Evolutionary conservation across 139 green algal genomes (phyloP).

Genomic region (Volvox reticuliferus): DNA sequence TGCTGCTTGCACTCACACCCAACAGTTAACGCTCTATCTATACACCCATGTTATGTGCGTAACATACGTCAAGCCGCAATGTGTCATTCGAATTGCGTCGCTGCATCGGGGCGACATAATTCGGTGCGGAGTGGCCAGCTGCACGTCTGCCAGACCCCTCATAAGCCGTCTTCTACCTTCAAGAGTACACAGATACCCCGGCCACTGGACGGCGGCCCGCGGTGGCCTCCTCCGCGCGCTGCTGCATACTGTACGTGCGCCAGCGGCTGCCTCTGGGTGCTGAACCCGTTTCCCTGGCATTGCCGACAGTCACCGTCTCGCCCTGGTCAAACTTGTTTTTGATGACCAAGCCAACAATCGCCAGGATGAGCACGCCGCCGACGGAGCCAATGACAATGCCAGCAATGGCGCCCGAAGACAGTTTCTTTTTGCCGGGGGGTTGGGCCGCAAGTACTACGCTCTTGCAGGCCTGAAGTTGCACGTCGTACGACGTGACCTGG

Average conservation of each 20-base stretch:
- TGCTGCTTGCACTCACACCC: no score
- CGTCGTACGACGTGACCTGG: not conserved
- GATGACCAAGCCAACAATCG: constrained; percentile 1
- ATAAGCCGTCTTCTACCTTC: not conserved
- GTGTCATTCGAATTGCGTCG: no score
- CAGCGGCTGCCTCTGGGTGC: not conserved
- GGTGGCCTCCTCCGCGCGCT: not conserved
- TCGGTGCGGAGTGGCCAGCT: no score
- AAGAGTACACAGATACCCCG: constrained; percentile 20
- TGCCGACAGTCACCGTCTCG: not conserved
- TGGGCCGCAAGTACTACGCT: not conserved
- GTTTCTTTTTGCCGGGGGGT: not conserved
- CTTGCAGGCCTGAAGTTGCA: not conserved
- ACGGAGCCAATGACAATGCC: constrained; percentile 35
- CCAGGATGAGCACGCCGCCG: not conserved
- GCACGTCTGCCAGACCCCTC: no score
- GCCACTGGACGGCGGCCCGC: not conserved
- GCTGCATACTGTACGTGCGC: constrained; percentile 46
- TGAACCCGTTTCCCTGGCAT: not conserved
- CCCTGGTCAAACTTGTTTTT: constrained; percentile 2
- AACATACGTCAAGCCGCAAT: no score
- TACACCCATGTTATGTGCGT: no score
- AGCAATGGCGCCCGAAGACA: not conserved
- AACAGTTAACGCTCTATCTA: no score
- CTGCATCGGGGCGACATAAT: no score